Evolutionary conservation across 768 basidiomycete species (phyloP), one percentile per base, ranked within the genome.

Genomic region (Boletales sp.): DNA sequence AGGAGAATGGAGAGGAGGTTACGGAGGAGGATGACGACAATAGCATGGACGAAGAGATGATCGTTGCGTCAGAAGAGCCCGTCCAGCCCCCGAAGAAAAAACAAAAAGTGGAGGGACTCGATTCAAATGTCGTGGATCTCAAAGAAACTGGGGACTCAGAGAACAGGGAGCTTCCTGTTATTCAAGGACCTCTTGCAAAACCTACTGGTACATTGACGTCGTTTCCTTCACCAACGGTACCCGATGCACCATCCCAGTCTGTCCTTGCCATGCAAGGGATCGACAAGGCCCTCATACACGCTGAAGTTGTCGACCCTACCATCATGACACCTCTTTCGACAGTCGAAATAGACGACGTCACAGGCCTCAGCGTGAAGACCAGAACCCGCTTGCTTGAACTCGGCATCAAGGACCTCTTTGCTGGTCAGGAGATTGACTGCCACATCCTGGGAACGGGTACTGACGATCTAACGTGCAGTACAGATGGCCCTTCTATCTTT

Each of bases 401-500:
- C 18, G 93, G 92, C 3, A 83, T 97, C n/a, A 76, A 73, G 5
- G 86, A 93, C 51, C 74, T 95, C 50, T 96, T 97, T 67, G 91
- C 93, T 47, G 93, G 93, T 91, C 57, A 54, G 81, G 35, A 5
- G 18, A 67, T 41, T 19, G 28, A 31, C 46, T 44, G 18, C 43
- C 41, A 44, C 37, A 30, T 10, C 28, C 33, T 44, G 18, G 21
- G 28, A 19, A 39, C 36, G 33, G 28, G 21, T 44, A 5, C 58
- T 69, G 31, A 70, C 35, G 35, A 32, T 41, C 25, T 56, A 17
- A 21, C 5, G 18, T 62, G 39, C 58, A 94, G 96, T 98, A 2
- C 96, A 99, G 75, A 92, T 90, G 1, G 79, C 78, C 15, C 78
- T 97, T 12, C 70, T 98, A 0, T 94, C 95, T 1, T 83, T 92